These are phyloP conservation scores for Gracilariopsis chorda DNA, from an alignment of 23 red algal genomes.

Conservation along the genomic window DNA sequence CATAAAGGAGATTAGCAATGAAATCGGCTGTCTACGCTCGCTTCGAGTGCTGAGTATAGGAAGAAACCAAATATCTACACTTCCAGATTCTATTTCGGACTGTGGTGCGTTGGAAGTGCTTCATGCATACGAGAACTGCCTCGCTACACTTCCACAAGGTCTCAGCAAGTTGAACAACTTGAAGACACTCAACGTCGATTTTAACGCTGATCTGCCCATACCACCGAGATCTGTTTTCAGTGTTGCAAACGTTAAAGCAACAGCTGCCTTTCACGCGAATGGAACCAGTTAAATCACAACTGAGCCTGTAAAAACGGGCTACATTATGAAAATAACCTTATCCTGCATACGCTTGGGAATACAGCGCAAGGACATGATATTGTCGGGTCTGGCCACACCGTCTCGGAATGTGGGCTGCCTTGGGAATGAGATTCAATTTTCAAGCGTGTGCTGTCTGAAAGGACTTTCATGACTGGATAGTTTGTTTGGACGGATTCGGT, in stretches of 20 bases:
- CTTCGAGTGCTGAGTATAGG: slow-evolving; percentile 86
- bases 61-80: slow-evolving; percentile 74
- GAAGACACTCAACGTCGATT: slow-evolving; percentile 58
- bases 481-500: too few species aligned
- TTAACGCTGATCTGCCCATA: slow-evolving; percentile 46
- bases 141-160: slow-evolving; percentile 44
- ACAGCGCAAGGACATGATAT: too few species aligned
- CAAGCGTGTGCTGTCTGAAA: too few species aligned
- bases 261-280: slow-evolving; percentile 53
- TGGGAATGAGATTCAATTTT: too few species aligned
- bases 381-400: too few species aligned
- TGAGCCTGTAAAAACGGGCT: too few species aligned
- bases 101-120: slow-evolving; percentile 57
- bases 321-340: too few species aligned
- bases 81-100: slow-evolving; percentile 69
- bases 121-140: slow-evolving; percentile 91
- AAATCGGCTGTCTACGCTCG: slow-evolving; percentile 29
- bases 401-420: too few species aligned
- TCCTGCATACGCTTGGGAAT: too few species aligned
- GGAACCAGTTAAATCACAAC: not conserved
- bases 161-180: slow-evolving; percentile 35
- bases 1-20: slow-evolving; percentile 41
- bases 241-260: slow-evolving; percentile 4
- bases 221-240: slow-evolving; percentile 48
- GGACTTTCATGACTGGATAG: too few species aligned